Percentiles rank a stretch among this genome's conserved stretches.
phyloP scores from a whole-genome alignment of 2,329 filamentous ascomycete genomes.

The Exophiala alcalophila region DNA sequence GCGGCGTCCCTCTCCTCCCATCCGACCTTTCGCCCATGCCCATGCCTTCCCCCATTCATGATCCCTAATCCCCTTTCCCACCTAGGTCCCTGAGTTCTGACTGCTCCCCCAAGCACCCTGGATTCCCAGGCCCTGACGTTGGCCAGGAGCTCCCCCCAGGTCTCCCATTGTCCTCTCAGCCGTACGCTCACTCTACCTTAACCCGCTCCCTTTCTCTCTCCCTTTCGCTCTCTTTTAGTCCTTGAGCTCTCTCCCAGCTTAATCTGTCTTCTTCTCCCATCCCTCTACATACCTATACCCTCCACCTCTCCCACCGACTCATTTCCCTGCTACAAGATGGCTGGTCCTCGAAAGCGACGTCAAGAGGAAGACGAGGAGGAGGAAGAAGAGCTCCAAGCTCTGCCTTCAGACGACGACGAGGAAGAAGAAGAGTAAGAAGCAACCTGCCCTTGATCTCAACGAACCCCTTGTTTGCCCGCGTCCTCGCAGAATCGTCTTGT shows the following conservation, averaged over 20 bases:
- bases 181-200: conserved; percentile 26
- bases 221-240: conserved; percentile 26
- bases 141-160: conserved; percentile 20
- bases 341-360: conserved; percentile 49
- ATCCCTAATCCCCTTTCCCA: background rate
- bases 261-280: conserved; percentile 25
- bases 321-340: too few relatives aligned
- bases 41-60: background rate
- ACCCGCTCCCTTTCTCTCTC: conserved; percentile 24
- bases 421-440: conserved; percentile 48
- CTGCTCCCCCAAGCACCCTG: conserved; percentile 7
- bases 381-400: conserved; percentile 46
- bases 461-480: background rate
- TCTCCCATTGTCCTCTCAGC: conserved; percentile 17
- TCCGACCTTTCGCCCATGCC: conserved; percentile 3
- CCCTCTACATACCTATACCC: conserved; percentile 10
- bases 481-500: too few relatives aligned
- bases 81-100: conserved; percentile 10
- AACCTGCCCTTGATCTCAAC: too few relatives aligned
- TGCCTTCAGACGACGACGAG: conserved; percentile 50
- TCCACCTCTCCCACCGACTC: conserved; percentile 11
- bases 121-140: conserved; percentile 25
- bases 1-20: conserved; percentile 9
- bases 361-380: conserved; percentile 49
- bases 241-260: conserved; percentile 20